A percentile compares a stretch with the other conserved stretches of the same genome.
Conservation (phyloP, 345 rosid species). For the Murraya paniculata region DNA sequence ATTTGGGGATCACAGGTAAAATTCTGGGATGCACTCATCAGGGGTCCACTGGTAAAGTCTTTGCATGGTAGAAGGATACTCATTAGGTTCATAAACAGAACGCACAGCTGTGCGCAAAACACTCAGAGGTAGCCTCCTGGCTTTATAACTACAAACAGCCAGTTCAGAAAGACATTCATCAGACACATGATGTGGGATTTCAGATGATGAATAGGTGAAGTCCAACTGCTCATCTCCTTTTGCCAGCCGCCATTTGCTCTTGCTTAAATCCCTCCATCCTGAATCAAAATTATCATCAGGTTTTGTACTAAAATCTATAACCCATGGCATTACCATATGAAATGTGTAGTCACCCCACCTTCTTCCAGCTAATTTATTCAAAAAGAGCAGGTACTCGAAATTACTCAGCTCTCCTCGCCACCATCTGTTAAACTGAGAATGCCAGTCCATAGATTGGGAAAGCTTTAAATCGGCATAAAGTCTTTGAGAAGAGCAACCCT, state of each 20-base stretch:
- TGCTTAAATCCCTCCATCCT: constrained; percentile 92
- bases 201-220: constrained; percentile 88
- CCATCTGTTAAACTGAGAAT: constrained; percentile 64
- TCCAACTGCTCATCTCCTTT: constrained; percentile 98
- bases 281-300: constrained; percentile 68
- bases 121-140: constrained; percentile 88
- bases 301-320: constrained; percentile 78
- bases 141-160: constrained; percentile 99
- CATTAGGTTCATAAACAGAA: constrained; percentile 93
- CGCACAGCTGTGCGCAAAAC: constrained; percentile 86
- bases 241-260: constrained; percentile 95
- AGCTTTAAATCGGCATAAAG: constrained; percentile 67
- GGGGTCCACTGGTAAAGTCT: constrained; percentile 98
- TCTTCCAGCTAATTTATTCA: constrained; percentile 86
- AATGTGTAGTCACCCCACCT: constrained; percentile 95
- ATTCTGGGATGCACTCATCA: constrained; percentile 98
- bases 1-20: constrained; percentile 74
- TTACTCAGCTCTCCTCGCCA: constrained; percentile 87
- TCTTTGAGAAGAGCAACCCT: constrained; percentile 50
- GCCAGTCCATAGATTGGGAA: constrained; percentile 58
- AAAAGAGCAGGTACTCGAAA: constrained; percentile 79
- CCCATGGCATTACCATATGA: constrained; percentile 97
- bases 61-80: constrained; percentile 93
- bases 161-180: constrained; percentile 98
- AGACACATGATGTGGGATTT: constrained; percentile 90